These are phyloP conservation scores for Sporothrix protearum DNA, from an alignment of 2,329 filamentous ascomycete species.

Conservation along the genomic window DNA sequence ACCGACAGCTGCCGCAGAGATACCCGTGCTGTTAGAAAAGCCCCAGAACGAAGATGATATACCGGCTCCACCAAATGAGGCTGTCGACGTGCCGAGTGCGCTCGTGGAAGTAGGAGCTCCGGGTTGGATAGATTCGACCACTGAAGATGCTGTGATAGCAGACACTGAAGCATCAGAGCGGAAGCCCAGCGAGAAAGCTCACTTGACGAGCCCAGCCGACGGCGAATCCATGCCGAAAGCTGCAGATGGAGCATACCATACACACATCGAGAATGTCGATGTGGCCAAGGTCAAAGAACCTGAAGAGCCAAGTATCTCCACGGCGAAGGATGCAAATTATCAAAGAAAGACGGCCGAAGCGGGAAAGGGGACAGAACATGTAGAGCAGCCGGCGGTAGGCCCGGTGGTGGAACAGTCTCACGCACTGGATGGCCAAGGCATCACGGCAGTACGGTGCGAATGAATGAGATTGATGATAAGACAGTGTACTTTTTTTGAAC, in stretches of 20 bases:
- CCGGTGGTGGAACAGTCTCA: background rate
- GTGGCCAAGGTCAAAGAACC: background rate
- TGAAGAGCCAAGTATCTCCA: background rate
- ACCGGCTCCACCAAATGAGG: background rate
- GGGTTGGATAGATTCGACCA: background rate
- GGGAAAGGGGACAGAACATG: background rate
- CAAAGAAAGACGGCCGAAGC: background rate
- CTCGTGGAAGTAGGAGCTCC: background rate
- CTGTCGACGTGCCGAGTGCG: background rate
- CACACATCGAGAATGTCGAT: background rate
- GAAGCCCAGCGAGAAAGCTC: too few relatives aligned
- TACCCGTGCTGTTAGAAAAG: background rate
- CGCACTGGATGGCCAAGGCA: background rate
- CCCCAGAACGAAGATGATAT: background rate
- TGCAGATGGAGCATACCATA: background rate
- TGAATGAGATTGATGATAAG: background rate
- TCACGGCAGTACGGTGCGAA: background rate
- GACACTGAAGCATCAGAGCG: background rate
- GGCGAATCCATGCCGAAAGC: background rate
- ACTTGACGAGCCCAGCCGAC: background rate
- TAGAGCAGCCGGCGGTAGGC: background rate
- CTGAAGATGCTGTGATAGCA: background rate
- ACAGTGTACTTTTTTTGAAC: background rate
- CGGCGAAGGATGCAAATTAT: background rate
- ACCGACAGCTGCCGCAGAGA: too few relatives aligned